Percentiles rank a stretch among this genome's conserved stretches.
Evolutionary conservation across 2,329 filamentous ascomycete genomes (phyloP).

Genomic region (Fonsecaea pugnacius): DNA sequence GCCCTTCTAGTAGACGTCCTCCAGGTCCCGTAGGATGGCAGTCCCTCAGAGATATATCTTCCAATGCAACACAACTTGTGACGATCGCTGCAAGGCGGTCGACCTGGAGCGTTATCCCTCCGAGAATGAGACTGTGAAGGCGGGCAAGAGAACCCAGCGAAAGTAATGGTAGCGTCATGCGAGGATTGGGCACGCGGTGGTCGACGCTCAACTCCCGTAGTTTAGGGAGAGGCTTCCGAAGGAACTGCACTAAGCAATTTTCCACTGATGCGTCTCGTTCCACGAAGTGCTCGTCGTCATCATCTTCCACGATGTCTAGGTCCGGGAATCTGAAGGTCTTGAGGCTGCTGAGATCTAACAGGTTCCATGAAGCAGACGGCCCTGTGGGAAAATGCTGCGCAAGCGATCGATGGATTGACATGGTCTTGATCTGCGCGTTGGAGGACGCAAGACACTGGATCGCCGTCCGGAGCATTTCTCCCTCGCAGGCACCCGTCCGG

Average conservation of each 20-base stretch:
- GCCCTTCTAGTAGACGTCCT: background rate
- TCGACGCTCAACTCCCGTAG: background rate
- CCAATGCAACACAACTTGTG: background rate
- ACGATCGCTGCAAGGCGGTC: background rate
- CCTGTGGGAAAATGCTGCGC: background rate
- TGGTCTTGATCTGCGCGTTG: background rate
- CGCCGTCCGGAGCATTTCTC: background rate
- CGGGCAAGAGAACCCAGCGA: background rate
- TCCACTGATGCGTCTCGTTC: background rate
- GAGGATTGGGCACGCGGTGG: background rate
- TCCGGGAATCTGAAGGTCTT: background rate
- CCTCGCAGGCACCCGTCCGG: background rate
- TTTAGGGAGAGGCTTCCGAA: background rate
- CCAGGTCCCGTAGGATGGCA: background rate
- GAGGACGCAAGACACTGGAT: slow-evolving; percentile 2
- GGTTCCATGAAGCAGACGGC: background rate
- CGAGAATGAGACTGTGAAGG: background rate
- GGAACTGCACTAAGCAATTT: background rate
- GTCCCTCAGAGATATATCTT: background rate
- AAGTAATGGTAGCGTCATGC: background rate
- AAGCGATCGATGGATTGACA: background rate
- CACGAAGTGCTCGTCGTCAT: background rate
- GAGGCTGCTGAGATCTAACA: background rate
- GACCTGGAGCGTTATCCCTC: background rate
- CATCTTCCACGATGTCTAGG: background rate